Conservation (phyloP, 139 green algal species). For the Mesotaenium endlicherianum region DNA sequence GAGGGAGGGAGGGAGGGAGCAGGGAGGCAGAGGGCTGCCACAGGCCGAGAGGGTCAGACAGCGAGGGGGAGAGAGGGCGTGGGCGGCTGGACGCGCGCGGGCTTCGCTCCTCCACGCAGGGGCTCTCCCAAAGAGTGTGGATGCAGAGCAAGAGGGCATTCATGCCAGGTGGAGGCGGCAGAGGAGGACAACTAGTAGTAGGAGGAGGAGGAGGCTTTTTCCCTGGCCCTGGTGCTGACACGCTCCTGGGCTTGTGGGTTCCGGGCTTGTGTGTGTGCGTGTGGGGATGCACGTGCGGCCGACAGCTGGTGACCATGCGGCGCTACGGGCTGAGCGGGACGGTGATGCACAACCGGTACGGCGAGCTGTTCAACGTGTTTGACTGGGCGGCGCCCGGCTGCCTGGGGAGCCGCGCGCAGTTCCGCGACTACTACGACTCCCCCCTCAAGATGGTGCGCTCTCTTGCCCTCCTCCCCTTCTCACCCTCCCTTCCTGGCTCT, state of each 20-base stretch:
- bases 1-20: background rate
- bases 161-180: background rate
- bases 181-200: background rate
- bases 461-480: too few species aligned
- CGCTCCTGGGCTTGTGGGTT: background rate
- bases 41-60: background rate
- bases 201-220: background rate
- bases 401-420: constrained; percentile 47
- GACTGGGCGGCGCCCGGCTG: constrained; percentile 50
- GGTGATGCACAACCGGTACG: constrained; percentile 65
- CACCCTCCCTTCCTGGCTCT: too few species aligned
- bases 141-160: background rate
- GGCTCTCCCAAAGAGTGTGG: background rate
- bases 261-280: too few species aligned
- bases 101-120: too few species aligned
- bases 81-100: too few species aligned
- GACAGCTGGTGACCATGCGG: constrained; percentile 11
- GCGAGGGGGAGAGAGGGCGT: background rate
- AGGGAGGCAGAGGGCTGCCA: background rate
- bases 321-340: constrained; percentile 38
- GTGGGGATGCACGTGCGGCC: too few species aligned
- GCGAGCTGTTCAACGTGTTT: constrained; percentile 64
- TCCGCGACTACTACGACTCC: constrained; percentile 52
- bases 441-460: constrained; percentile 38
- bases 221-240: background rate